Evolutionary conservation across 352 stramenopile species (phyloP), one percentile per base, ranked within the genome.

Genomic region (Phytophthora syringae): DNA sequence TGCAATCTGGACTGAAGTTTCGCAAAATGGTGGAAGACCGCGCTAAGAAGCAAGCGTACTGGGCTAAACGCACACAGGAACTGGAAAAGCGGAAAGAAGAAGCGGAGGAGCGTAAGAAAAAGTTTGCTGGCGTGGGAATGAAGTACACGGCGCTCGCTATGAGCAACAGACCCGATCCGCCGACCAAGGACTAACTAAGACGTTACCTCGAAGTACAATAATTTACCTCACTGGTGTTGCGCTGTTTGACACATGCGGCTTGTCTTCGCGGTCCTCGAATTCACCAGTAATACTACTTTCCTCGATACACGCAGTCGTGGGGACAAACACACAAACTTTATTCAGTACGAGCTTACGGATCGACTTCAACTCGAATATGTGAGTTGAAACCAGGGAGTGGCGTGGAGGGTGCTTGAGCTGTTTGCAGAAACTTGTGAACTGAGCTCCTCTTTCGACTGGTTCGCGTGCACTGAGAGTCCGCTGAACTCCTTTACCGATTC

Each of bases 101-200:
- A 51, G 84, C 86, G 13, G 84, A 93, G 54, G 84, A 92, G 52
- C 73, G 82, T 27, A 94, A 94, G 66, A 91, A 92, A 52, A 76
- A 89, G 58, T 91, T 92, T 52, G 72, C 79, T 7, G 72, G 76
- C 25, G 74, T 72, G 6, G 86, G 86, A 5, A 90, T 93, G 77
- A 94, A 92, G 63, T 94, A 93, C 67, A 94, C 86, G 2, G 86
- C 86, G 5, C 72, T 92, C 30, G 86, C 86, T 34, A 89, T 94
- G 76, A 77, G 65, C 21, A 93, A 86, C 64, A 84, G 85, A 21
- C 56, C 79, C 12, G 48, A 62, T 36, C 27, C 53, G 11, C 60
- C 49, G 25, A 25, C 39, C 34, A 74, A 70, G 22, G 58, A 59
- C 28, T 72, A 60, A 61, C n/a, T n/a, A n/a, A n/a, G n/a, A n/a